phyloP scores from a whole-genome alignment of 1,284 basidiomycete genomes.

The Waitea zeae region DNA sequence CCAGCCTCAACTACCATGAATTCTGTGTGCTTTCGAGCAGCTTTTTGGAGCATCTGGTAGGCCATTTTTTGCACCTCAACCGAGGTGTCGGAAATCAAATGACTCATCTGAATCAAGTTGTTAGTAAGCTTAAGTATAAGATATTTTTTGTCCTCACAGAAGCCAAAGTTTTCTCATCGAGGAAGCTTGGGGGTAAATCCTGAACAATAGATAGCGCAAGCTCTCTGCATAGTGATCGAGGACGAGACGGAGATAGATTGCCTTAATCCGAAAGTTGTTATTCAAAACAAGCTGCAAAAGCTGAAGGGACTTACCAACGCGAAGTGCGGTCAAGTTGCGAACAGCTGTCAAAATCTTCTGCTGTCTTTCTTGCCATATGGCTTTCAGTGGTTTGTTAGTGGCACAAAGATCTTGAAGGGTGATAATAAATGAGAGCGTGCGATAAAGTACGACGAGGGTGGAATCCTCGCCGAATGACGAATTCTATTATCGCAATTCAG shows the following conservation, averaged over 20 bases:
- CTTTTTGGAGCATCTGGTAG: slow-evolving; percentile 45
- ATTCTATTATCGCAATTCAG: slow-evolving; percentile 20
- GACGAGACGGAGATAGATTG: slow-evolving; percentile 29
- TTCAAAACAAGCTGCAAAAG: neutral
- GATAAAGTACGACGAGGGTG: slow-evolving; percentile 45
- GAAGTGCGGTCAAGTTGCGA: slow-evolving; percentile 34
- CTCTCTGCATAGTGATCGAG: slow-evolving; percentile 49
- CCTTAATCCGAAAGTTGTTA: neutral
- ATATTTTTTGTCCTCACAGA: slow-evolving; percentile 40
- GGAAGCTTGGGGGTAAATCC: slow-evolving; percentile 43
- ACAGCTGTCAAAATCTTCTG: slow-evolving; percentile 34
- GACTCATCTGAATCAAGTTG: slow-evolving; percentile 63
- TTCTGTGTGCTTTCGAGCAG: slow-evolving; percentile 56
- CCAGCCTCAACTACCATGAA: slow-evolving; percentile 75
- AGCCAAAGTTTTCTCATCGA: slow-evolving; percentile 45
- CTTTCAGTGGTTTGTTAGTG: slow-evolving; percentile 60
- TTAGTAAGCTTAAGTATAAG: too few relatives aligned
- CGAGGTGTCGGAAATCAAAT: slow-evolving; percentile 52
- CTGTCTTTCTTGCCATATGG: slow-evolving; percentile 50
- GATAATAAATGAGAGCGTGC: slow-evolving; percentile 54
- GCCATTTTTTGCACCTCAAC: slow-evolving; percentile 52
- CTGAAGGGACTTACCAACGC: slow-evolving; percentile 24
- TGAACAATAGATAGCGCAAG: slow-evolving; percentile 51
- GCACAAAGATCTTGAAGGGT: slow-evolving; percentile 52
- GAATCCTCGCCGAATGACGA: slow-evolving; percentile 40